Evolutionary conservation across 768 basidiomycete species (phyloP), one percentile per base, ranked within the genome.

Genomic region (Lactarius hatsudake): DNA sequence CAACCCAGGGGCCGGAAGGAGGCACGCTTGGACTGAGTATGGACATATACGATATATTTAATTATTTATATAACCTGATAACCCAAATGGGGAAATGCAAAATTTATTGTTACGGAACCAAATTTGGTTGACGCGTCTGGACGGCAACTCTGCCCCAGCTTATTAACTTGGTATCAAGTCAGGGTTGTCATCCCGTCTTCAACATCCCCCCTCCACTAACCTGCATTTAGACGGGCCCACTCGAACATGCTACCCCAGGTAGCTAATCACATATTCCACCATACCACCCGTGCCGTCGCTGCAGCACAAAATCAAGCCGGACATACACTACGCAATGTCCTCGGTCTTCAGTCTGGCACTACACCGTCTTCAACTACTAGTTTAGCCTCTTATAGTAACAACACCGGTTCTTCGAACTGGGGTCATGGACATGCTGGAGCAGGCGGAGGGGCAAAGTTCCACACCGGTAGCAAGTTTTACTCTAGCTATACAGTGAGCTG

Each of bases 171-270:
- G 23, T n/a, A 17, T 23, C 5, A 17, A 9, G 26, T 3, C 53
- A 38, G 58, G 48, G n/a, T n/a, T 5, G 18, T 26, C 20, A 15
- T 54, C 60, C 20, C 58, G 43, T 51, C 42, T 58, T 57, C 63
- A 32, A n/a, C 26, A 55, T 36, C 23, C 17, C 32, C 18, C 30
- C 36, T 28, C 48, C 12, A 56, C 30, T 42, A 54, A 12, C 23
- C 59, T 43, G 43, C 34, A 23, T 48, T 68, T 66, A 64, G 63
- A 10, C 5, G 55, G 55, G 59, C 62, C 59, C 55, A 59, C 40
- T 45, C 38, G 38, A 69, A 23, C 40, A 94, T 94, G 92, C 79
- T 94, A 74, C 91, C 92, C 60, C 91, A 92, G 77, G 87, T 90
- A 78, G 87, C 90, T 36, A 88, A 87, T n/a, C 86, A 88, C 60